Evolutionary conservation across 2,329 filamentous ascomycete species (phyloP).

Genomic region (Tolypocladium nubicola): DNA sequence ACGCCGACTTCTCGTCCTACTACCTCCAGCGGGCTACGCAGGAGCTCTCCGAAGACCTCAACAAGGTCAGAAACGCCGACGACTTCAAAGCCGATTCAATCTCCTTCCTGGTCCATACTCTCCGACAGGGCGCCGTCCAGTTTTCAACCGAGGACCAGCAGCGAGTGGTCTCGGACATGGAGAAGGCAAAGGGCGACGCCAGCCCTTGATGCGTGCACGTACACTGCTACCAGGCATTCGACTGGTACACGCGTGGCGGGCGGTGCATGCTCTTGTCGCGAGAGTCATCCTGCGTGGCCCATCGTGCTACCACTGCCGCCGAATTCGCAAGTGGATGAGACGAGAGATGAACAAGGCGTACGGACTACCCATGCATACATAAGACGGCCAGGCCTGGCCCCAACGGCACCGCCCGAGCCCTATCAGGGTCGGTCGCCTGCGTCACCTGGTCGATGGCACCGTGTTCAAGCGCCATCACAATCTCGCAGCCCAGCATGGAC

Average conservation of each 20-base stretch:
- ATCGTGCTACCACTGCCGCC: background rate
- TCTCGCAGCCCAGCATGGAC: background rate
- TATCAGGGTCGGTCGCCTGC: background rate
- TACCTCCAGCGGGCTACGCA: constrained; percentile 60
- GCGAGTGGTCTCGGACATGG: constrained; percentile 4
- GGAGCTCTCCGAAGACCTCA: constrained; percentile 65
- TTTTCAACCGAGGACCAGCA: constrained; percentile 37
- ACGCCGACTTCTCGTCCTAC: constrained; percentile 45
- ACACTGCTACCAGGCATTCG: background rate
- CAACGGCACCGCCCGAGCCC: background rate
- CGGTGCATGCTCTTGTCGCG: background rate
- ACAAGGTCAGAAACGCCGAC: constrained; percentile 55
- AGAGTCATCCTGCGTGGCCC: background rate
- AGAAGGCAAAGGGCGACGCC: background rate
- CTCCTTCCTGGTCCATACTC: constrained; percentile 52
- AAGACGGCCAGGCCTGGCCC: background rate
- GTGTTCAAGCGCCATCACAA: background rate
- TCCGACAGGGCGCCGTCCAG: constrained; percentile 56
- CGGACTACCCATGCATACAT: background rate
- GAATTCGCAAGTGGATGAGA: background rate
- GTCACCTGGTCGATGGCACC: no score
- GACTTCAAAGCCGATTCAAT: constrained; percentile 61
- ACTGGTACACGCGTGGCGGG: no score
- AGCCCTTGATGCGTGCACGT: background rate
- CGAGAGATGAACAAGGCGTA: background rate